Evolutionary conservation across 2,329 filamentous ascomycete genomes (phyloP), one percentile per base, ranked within the genome.

Genomic region (Fusarium dlaminii): DNA sequence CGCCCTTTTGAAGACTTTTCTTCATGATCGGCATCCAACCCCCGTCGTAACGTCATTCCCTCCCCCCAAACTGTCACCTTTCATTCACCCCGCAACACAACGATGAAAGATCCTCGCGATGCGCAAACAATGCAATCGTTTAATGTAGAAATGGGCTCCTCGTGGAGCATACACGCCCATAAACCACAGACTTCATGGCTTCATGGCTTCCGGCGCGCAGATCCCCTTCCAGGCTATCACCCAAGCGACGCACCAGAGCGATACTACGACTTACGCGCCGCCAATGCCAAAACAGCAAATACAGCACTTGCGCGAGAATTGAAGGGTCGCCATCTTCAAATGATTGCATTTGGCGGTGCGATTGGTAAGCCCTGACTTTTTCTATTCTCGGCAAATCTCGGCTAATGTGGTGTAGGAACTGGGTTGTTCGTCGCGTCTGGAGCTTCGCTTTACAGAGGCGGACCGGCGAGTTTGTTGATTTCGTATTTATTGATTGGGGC

Each of bases 291-390:
- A 79, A 95, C 94, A 5, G 93, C 94, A 7, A 88, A 91, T 73
- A 92, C 94, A 57, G 90, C 92, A 10, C 86, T 98, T 56, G 90
- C 93, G 60, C 88, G 95, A 78, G 92, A 91, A 81, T 84, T 97
- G 75, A 96, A 96, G 83, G 91, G 91, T 18, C 88, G 95, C 56
- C 96, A 98, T 85, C 81, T 98, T 79, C 95, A 98, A 85, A 98
- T 98, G 96, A 98, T 98, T 86, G 96, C 96, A 9, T 97, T 98
- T 76, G 95, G 95, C 72, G 95, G 95, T 58, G 95, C 93, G 18
- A 98, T 98, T 79, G 93, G 93, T 90, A 84, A 46, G 82, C 29
- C 58, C 17, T 34, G 3, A 30, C 13, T 3, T 13, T 3, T 37
- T 9, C 3, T 4, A 24, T 3, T 5, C 14, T 18, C 36, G 8